Evolutionary conservation across 1,139 yeast genomes (phyloP).

Genomic region (Kurtzmaniella quercitrusa): DNA sequence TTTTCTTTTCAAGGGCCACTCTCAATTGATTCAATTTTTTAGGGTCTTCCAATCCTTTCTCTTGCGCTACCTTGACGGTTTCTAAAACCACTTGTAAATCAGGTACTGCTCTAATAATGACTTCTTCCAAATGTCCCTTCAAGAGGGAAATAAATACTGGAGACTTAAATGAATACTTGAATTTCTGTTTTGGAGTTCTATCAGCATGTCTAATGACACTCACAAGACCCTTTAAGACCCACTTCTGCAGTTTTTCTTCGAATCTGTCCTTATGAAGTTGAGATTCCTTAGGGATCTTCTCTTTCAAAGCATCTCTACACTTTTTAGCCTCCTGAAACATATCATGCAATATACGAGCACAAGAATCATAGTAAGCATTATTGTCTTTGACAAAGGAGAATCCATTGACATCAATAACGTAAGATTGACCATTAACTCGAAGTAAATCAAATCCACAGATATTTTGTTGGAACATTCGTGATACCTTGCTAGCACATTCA

Average conservation of each 20-base stretch:
- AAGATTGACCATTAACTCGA: constrained; percentile 83
- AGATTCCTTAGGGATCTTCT: constrained; percentile 35
- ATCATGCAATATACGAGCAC: constrained; percentile 73
- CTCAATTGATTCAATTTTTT: constrained; percentile 73
- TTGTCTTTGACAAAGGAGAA: constrained; percentile 97
- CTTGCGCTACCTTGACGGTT: constrained; percentile 79
- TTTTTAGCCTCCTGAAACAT: constrained; percentile 61
- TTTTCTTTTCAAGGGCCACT: constrained; percentile 81
- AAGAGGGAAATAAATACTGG: constrained; percentile 80
- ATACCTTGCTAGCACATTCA: constrained; percentile 73
- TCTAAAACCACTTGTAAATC: constrained; percentile 83
- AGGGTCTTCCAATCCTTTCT: constrained; percentile 72
- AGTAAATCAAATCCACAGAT: constrained; percentile 96
- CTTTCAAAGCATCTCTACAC: constrained; percentile 38
- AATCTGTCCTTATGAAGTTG: constrained; percentile 38
- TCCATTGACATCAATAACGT: constrained; percentile 96
- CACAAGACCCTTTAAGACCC: constrained; percentile 95
- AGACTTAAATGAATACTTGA: constrained; percentile 89
- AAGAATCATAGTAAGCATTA: constrained; percentile 75
- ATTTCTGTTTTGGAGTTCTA: constrained; percentile 97
- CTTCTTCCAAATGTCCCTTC: constrained; percentile 95
- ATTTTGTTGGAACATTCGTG: constrained; percentile 81
- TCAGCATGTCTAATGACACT: constrained; percentile 95
- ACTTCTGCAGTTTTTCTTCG: constrained; percentile 87
- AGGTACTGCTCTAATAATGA: constrained; percentile 83